Base-by-base conservation (phyloP, 768 basidiomycete species). In the Xerocomellus chrysenteron region DNA sequence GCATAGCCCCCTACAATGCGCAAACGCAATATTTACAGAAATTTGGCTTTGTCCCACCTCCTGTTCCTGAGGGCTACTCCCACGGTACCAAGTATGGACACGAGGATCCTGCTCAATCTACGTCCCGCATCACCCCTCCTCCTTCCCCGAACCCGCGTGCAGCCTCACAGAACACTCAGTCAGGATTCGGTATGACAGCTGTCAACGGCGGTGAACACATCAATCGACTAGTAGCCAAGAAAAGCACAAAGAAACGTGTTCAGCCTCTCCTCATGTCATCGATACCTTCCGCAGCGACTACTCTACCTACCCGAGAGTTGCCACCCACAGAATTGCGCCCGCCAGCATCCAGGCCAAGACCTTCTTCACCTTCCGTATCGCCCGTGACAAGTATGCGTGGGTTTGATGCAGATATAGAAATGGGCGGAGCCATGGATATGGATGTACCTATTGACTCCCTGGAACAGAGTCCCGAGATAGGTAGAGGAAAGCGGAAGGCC, bases 1-100 rank as follows among this genome's bases (percentile, higher is more conserved):
- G 92, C 35, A 87, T 93, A 37, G 86, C 90, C 2, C 83, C 87
- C 4, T 80, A 82, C 63, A 76, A 79, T 11, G 86, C 86, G 12
- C 91, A 92, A 68, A 83, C 84, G 63, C 82, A 88, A 62, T 94
- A 94, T 68, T 76, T 94, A 16, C 82, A 84, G 47, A 91, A 91
- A 66, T 94, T 92, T 66, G 87, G 86, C 32, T 93, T 92, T 68
- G 72, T 75, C 6, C 70, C 83, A 21, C 85, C 88, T 1, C 83
- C 88, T 2, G 61, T 89, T 33, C 88, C 88, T 1, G 81, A 85
- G 11, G 87, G 88, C 19, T 90, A 80, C 74, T 87, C 88, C 9
- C 89, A 90, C 28, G 72, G 70, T 39, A 69, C 59, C 49, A 62
- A 43, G 14, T 62, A 62, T 46, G 63, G 54, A 19, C 60, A 59